Percentiles rank a stretch among this genome's conserved stretches.
Conservation (phyloP, 2,329 filamentous ascomycete genomes). For the Hymenoscyphus scutula region DNA sequence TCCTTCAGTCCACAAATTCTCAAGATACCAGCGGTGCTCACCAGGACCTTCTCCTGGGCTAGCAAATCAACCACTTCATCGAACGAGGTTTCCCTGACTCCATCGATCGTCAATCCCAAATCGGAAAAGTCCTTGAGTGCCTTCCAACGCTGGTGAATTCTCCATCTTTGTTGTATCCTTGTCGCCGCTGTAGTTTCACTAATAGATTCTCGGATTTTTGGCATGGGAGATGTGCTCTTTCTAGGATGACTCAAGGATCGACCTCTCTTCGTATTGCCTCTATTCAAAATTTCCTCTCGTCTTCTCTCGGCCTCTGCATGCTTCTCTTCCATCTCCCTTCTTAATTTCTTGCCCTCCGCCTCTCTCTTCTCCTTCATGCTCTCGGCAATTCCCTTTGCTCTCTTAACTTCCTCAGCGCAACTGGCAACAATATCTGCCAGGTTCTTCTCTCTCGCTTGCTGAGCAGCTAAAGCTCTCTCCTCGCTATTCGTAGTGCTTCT, state of each 20-base stretch:
- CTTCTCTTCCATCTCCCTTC: constrained; percentile 74
- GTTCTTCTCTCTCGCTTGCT: constrained; percentile 76
- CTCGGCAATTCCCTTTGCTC: constrained; percentile 16
- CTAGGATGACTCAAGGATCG: constrained; percentile 54
- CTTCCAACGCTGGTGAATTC: constrained; percentile 54
- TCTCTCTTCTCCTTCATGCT: constrained; percentile 45
- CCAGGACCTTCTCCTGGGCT: constrained; percentile 63
- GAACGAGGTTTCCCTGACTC: constrained; percentile 67
- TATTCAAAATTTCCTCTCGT: constrained; percentile 61
- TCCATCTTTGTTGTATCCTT: constrained; percentile 71
- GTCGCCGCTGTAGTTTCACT: constrained; percentile 60
- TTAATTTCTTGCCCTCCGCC: constrained; percentile 67
- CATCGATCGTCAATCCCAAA: constrained; percentile 67
- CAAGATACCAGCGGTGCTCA: constrained; percentile 64
- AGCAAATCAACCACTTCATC: constrained; percentile 71
- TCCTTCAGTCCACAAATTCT: constrained; percentile 69
- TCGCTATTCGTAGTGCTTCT: constrained; percentile 66
- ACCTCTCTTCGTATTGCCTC: constrained; percentile 47
- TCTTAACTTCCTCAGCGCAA: constrained; percentile 77
- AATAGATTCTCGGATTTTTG: constrained; percentile 48
- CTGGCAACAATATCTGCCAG: constrained; percentile 77
- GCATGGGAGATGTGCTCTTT: constrained; percentile 50
- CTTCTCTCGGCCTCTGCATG: constrained; percentile 74
- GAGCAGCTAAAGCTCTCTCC: constrained; percentile 73
- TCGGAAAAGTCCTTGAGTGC: constrained; percentile 64